Base-by-base conservation (phyloP, 2,329 filamentous ascomycete species). In the Cordyceps fumosorosea region DNA sequence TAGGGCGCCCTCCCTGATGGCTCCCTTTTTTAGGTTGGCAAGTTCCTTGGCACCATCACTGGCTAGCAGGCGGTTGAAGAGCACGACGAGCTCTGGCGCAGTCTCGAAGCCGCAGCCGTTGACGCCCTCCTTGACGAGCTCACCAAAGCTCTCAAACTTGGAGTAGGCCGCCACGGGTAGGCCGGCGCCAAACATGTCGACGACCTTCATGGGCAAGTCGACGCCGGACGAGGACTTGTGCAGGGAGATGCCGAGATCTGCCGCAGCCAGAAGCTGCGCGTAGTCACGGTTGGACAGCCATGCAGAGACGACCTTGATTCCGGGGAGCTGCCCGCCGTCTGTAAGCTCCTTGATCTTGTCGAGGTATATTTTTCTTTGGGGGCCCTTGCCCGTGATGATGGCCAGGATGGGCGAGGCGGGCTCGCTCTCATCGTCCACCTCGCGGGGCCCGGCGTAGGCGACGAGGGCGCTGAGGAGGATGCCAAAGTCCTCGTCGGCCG, bases 151-250 rank as follows among this genome's bases (percentile, higher is more conserved):
- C 71, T 93, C 87, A 70, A 96, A 99, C 2, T 84, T 83, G 29
- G 84, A 85, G 81, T 95, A 98, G 4, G 92, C 93, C 0, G 89
- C 87, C 0, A 99, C 95, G 0, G 95, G 95, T 32, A 99, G 78
- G 0, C 93, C 95, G 0, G 93, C 89, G 2, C 95, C 95, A 73
- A 99, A 98, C 93, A 99, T 97, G 73, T 99, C 95, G 16, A 99
- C 93, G 1, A 99, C 92, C 76, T 99, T 99, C 95, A 99, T 99
- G 0, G 95, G 95, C 22, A 99, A 79, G 74, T 99, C 95, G 0
- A 99, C 92, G 1, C 95, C 95, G 2, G 91, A 96, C 67, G 90
- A 96, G 16, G 92, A 97, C 66, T 86, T 96, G 77, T 99, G 95
- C 29, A 99, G 79, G 62, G 91, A 96, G 26, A 99, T 85, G 11